Percentiles rank a stretch among this genome's conserved stretches.
Evolutionary conservation across 1,139 yeast genomes (phyloP).

Genomic region (Pichia norvegensis): DNA sequence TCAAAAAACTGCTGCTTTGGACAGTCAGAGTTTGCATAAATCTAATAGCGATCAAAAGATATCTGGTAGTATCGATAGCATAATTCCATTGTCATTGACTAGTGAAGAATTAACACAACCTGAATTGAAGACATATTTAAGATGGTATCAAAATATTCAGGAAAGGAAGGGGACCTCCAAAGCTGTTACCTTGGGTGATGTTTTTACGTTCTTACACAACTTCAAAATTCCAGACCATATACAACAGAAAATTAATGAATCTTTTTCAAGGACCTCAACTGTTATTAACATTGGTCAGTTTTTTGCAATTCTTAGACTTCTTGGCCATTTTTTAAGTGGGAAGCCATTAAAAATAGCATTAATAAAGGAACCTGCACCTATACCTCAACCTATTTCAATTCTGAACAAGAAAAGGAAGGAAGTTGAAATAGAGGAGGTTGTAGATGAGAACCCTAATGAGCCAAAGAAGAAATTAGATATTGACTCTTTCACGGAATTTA

Average conservation of each 20-base stretch:
- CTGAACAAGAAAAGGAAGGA: conserved; percentile 44
- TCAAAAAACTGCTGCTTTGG: no score
- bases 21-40: neutral
- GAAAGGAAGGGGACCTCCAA: conserved; percentile 42
- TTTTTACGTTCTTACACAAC: conserved; percentile 54
- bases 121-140: conserved; percentile 62
- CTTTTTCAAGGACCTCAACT: conserved; percentile 37
- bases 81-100: conserved; percentile 51
- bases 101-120: conserved; percentile 53
- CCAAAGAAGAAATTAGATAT: conserved; percentile 42
- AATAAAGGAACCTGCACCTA: conserved; percentile 45
- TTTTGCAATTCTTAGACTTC: conserved; percentile 59
- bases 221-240: conserved; percentile 42
- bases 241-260: conserved; percentile 39
- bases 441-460: conserved; percentile 17
- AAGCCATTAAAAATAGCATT: conserved; percentile 43
- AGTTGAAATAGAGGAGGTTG: conserved; percentile 18
- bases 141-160: conserved; percentile 71
- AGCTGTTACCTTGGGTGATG: conserved; percentile 51
- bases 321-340: conserved; percentile 49
- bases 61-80: conserved; percentile 19
- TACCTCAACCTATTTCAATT: conserved; percentile 65
- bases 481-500: conserved; percentile 66
- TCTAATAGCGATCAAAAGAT: conserved; percentile 24
- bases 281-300: conserved; percentile 67